Evolutionary conservation across 441 rosid genomes (phyloP), one percentile per base, ranked within the genome.

Genomic region (Syzygium malaccense): DNA sequence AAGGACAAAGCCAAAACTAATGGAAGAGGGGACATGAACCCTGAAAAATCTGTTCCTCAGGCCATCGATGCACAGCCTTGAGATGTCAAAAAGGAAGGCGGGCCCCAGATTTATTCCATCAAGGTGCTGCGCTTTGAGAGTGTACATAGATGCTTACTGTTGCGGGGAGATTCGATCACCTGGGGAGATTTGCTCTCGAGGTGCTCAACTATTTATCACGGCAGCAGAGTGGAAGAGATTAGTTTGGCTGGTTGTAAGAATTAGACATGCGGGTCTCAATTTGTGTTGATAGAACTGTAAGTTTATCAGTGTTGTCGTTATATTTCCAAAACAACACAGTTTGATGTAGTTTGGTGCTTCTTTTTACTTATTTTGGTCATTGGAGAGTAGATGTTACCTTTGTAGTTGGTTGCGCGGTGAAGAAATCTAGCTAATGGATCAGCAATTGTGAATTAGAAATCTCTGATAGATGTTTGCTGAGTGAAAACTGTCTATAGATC

Each of bases 1-100:
- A 90, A 87, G 57, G 91, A 71, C 51, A 45, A 86, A 86, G 49
- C 86, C 28, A 86, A 84, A 51, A 25, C 49, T 48, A 87, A 84
- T 8, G 64, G 64, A n/a, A 88, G 87, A 64, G 86, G 56, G n/a
- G 85, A 90, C 64, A 56, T 62, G 54, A 86, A 88, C 58, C 87
- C 87, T 85, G 60, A 57, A 56, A 85, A 85, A 55, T 56, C 87
- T 6, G 56, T 32, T 17, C 68, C 87, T 19, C 85, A 88, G 87
- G 90, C 25, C 33, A 55, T 68, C 12, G 45, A 66, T 85, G 87
- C 19, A 3, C 66, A 37, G 30, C 53, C 28, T 85, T 75, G 5
- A 75, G 83, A 75, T 25, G 51, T 41, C n/a, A 13, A 41, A 75
- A 75, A 10, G 5, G 18, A 75, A 75, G 53, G 83, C 6, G 51